These are phyloP conservation scores for Pseudozyma tsukubaensis DNA, from an alignment of 1,284 basidiomycete species.

Conservation along the genomic window DNA sequence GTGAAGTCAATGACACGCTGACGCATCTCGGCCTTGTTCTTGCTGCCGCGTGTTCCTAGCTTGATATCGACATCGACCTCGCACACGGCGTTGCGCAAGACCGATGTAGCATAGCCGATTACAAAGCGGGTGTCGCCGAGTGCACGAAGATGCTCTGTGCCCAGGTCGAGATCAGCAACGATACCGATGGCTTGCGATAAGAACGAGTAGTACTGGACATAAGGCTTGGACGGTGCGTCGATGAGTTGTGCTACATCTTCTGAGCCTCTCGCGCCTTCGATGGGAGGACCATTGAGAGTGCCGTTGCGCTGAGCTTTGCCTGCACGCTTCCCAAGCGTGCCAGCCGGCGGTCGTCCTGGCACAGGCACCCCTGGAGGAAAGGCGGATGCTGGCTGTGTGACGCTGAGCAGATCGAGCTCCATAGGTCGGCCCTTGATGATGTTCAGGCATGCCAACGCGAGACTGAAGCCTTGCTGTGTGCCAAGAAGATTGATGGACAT, in stretches of 20 bases:
- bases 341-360: constrained; percentile 15
- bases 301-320: constrained; percentile 4
- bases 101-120: constrained; percentile 78
- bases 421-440: constrained; percentile 83
- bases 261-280: constrained; percentile 20
- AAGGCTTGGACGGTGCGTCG: constrained; percentile 46
- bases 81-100: constrained; percentile 57
- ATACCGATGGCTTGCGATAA: constrained; percentile 88
- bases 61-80: constrained; percentile 61
- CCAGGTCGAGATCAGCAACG: constrained; percentile 82
- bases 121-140: constrained; percentile 92
- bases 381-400: constrained; percentile 74
- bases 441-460: constrained; percentile 78
- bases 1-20: constrained; percentile 38
- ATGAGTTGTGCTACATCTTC: constrained; percentile 35
- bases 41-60: constrained; percentile 51
- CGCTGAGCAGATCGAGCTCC: constrained; percentile 83
- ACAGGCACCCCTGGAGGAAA: constrained; percentile 40
- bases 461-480: constrained; percentile 59
- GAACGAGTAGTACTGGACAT: constrained; percentile 78
- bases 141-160: constrained; percentile 89
- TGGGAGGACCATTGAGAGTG: constrained; percentile 21
- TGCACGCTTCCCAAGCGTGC: constrained; percentile 15
- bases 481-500: constrained; percentile 78
- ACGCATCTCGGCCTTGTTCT: constrained; percentile 59